Conservation (phyloP, 2,329 filamentous ascomycete genomes). For the Diaporthe helianthi region DNA sequence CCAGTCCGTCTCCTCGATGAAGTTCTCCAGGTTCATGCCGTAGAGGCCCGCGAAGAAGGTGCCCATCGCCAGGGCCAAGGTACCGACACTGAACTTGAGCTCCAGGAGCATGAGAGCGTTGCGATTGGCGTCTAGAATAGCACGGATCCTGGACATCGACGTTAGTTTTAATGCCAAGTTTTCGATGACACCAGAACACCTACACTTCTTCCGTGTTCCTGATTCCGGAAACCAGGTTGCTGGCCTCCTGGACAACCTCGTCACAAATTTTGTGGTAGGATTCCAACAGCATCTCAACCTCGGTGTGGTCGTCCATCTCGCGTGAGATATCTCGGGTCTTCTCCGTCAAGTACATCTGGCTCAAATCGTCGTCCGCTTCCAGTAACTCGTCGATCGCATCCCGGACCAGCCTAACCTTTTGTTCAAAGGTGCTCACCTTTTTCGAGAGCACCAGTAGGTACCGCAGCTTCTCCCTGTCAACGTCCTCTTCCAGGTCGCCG, state of each 20-base stretch:
- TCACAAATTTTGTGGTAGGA: slow-evolving; percentile 98
- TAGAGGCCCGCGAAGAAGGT: slow-evolving; percentile 98
- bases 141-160: slow-evolving; percentile 73
- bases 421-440: slow-evolving; percentile 94
- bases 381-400: slow-evolving; percentile 95
- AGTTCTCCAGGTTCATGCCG: slow-evolving; percentile 99
- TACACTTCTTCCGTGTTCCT: slow-evolving; percentile 98
- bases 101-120: slow-evolving; percentile 98
- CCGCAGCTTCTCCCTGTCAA: slow-evolving; percentile 91
- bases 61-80: slow-evolving; percentile 90
- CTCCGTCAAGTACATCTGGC: slow-evolving; percentile 94
- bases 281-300: slow-evolving; percentile 95
- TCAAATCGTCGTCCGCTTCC: slow-evolving; percentile 94
- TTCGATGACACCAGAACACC: slow-evolving; percentile 45
- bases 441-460: slow-evolving; percentile 94
- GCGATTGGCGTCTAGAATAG: slow-evolving; percentile 96
- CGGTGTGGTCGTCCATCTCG: slow-evolving; percentile 87
- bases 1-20: slow-evolving; percentile 90
- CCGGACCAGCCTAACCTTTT: slow-evolving; percentile 91
- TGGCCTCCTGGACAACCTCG: slow-evolving; percentile 94
- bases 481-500: slow-evolving; percentile 92
- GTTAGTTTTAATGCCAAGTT: slow-evolving; percentile 36
- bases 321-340: slow-evolving; percentile 77
- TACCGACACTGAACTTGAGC: slow-evolving; percentile 94
- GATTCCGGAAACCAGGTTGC: slow-evolving; percentile 92